phyloP scores from a whole-genome alignment of 345 rosid species.

The Eucalyptus cloeziana region DNA sequence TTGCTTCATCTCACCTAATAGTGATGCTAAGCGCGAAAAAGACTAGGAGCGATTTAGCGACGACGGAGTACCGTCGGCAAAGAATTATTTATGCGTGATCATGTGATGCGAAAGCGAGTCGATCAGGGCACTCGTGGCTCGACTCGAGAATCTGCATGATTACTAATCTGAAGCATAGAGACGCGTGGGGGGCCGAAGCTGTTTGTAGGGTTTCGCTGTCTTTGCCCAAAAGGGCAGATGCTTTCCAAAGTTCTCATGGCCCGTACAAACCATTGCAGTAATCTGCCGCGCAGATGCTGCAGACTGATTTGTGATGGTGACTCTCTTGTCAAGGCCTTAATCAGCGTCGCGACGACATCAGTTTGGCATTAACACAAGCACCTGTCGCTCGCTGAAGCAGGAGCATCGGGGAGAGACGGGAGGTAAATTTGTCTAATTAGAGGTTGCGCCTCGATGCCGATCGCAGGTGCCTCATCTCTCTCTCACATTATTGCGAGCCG shows the following conservation, averaged over 20 bases:
- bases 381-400: background rate
- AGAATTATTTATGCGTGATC: background rate
- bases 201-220: background rate
- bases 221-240: background rate
- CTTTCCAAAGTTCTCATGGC: background rate
- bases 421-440: background rate
- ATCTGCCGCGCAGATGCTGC: background rate
- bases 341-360: background rate
- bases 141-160: background rate
- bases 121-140: background rate
- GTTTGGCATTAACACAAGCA: background rate
- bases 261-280: background rate
- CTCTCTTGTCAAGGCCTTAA: background rate
- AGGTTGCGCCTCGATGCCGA: background rate
- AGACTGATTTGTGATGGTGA: background rate
- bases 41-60: background rate
- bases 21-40: background rate
- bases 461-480: background rate
- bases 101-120: background rate
- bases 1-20: background rate
- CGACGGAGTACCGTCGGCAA: background rate
- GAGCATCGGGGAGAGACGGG: background rate
- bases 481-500: background rate
- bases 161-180: background rate
- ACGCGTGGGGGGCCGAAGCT: background rate